phyloP scores from a whole-genome alignment of 352 stramenopile genomes.

The Phytophthora fragariaefolia region DNA sequence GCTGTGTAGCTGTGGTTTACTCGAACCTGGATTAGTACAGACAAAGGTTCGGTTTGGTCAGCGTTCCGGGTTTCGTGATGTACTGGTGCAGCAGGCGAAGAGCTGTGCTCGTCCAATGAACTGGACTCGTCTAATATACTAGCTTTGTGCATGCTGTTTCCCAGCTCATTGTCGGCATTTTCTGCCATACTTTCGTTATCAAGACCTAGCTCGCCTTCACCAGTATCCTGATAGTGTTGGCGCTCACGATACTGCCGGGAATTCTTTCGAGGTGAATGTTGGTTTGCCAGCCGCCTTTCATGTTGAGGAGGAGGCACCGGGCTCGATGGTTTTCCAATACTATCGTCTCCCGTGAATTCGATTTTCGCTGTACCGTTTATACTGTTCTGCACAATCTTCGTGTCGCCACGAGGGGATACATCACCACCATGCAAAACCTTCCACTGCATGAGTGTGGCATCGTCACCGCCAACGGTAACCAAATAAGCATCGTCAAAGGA shows the following conservation, averaged over 20 bases:
- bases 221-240: slow-evolving; percentile 13
- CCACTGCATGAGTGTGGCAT: slow-evolving; percentile 71
- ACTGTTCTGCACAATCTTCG: not conserved
- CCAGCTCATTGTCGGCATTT: not conserved
- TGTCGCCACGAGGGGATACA: not conserved
- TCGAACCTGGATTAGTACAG: slow-evolving; percentile 5
- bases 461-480: slow-evolving; percentile 62
- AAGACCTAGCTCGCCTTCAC: not conserved
- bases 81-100: not conserved
- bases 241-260: slow-evolving; percentile 48
- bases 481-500: slow-evolving; percentile 56
- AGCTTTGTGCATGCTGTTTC: not conserved
- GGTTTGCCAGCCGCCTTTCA: slow-evolving; percentile 24
- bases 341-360: slow-evolving; percentile 7
- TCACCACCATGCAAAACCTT: slow-evolving; percentile 12
- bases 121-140: not conserved
- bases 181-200: not conserved
- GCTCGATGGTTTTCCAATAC: slow-evolving; percentile 6
- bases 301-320: slow-evolving; percentile 12
- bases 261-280: slow-evolving; percentile 39
- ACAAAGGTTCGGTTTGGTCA: not conserved
- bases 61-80: slow-evolving; percentile 4
- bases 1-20: slow-evolving; percentile 16
- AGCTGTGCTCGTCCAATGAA: not conserved
- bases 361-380: slow-evolving; percentile 1